These are phyloP conservation scores for Nemania sp. DNA, from an alignment of 2,329 filamentous ascomycete genomes.

Conservation along the genomic window DNA sequence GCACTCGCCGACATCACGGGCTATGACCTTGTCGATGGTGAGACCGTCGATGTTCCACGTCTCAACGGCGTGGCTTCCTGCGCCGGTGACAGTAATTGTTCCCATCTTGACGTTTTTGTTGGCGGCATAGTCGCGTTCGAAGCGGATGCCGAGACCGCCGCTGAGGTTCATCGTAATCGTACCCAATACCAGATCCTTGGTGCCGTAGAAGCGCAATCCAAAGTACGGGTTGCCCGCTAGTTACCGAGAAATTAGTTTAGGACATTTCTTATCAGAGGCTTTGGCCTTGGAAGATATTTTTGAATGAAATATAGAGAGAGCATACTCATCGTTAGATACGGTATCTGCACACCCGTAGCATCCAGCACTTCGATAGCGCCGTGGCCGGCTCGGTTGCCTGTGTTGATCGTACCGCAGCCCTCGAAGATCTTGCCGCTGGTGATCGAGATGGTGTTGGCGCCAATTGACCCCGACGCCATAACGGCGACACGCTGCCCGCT, in stretches of 20 bases:
- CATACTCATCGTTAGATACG: slow-evolving; percentile 57
- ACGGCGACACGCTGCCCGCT: slow-evolving; percentile 58
- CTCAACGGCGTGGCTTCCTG: slow-evolving; percentile 61
- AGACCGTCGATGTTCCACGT: slow-evolving; percentile 64
- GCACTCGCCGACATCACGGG: slow-evolving; percentile 58
- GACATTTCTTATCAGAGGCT: neutral
- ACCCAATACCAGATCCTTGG: slow-evolving; percentile 52
- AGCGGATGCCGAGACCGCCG: slow-evolving; percentile 60
- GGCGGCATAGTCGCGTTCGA: slow-evolving; percentile 57
- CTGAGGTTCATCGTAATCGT: slow-evolving; percentile 59
- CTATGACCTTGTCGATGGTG: slow-evolving; percentile 56
- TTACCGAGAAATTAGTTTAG: neutral
- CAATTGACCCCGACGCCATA: slow-evolving; percentile 59
- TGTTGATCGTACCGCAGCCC: slow-evolving; percentile 61
- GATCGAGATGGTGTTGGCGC: slow-evolving; percentile 56
- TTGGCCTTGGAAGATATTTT: neutral
- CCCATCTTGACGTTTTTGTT: slow-evolving; percentile 60
- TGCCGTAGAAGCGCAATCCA: slow-evolving; percentile 59
- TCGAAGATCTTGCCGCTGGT: slow-evolving; percentile 60
- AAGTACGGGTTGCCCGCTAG: slow-evolving; percentile 59
- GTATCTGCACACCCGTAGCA: slow-evolving; percentile 55
- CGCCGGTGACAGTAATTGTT: slow-evolving; percentile 55
- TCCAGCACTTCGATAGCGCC: slow-evolving; percentile 59
- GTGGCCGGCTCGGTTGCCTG: slow-evolving; percentile 46
- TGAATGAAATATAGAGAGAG: neutral